Base-by-base conservation (phyloP, 371 early-diverging fungal species). In the Lichtheimia hyalospora region DNA sequence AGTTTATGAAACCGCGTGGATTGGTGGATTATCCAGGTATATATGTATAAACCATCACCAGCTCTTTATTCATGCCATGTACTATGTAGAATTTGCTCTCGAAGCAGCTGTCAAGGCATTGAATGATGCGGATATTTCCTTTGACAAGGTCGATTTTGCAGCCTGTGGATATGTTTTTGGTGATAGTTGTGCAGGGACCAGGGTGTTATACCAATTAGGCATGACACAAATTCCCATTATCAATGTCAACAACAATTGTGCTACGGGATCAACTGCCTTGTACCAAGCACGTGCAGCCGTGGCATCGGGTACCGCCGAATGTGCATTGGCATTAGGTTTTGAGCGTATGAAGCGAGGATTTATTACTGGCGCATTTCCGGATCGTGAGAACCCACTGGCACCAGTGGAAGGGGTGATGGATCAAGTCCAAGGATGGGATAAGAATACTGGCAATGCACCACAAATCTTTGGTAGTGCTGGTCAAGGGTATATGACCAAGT, bases 201-300 rank as follows among this genome's bases (percentile, higher is more conserved):
- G 92, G 43, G 85, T 86, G 3, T 65, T 91, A 23, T 89, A 88
- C 63, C 87, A 84, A 62, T 72, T 88, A 8, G 89, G 87, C 28
- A 84, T 84, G 87, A 85, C 86, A 18, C 84, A 84, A 69, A 87
- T 88, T 57, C 84, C 78, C 21, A 69, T 74, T 25, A 70, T 71
- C 63, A 92, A 92, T 63, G 89, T 89, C 63, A 91, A 91, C 74
- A 92, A 91, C 83, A 90, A 91, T 71, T 90, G 92, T 70, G 82
- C 89, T 4, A 90, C 91, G 20, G 91, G 92, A 7, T 89, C 89
- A 3, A 84, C 91, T 18, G 91, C 92, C 15, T 75, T 91, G 52
- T 89, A 72, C 64, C 73, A 87, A 65, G 92, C 91, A 6, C 84
- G 88, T 27, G 81, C 83, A 62, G 82, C 85, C 2, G 76, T 92